Base-by-base conservation (phyloP, 768 basidiomycete genomes). In the Daedaleopsis nitida region DNA sequence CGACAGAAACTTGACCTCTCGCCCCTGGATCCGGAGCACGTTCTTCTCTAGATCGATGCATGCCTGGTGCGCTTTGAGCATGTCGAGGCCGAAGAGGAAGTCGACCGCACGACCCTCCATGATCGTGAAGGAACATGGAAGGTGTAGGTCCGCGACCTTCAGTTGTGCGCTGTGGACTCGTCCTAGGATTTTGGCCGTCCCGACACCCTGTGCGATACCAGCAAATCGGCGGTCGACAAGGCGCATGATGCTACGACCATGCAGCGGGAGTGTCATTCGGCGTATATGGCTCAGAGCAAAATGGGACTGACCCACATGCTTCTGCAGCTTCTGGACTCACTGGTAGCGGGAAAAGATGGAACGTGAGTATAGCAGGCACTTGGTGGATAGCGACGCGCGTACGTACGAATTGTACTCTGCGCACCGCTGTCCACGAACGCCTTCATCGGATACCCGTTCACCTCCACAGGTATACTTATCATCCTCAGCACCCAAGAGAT, bases 341-440 rank as follows among this genome's bases (percentile, higher is more conserved):
- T 96, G 58, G 8, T 7, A 3, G 37, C 56, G 19, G 23, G 60
- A 38, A n/a, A 51, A 47, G 6, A 32, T 34, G 58, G 11, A 13
- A 32, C 17, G 56, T 51, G 53, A 64, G 51, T 34, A 5, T 9
- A 10, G 7, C 27, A 7, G 7, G 27, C 3, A 23, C 10, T 47
- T 9, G 1, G 38, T 24, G 38, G 34, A 8, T 44, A 42, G 17
- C 27, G 27, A 52, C 37, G 12, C 9, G 34, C 34, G 23, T 13
- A 77, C 89, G 68, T 68, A 96, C 96, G 98, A 77, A 98, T 98
- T 1, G 96, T 99, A 64, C 86, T 86, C 69, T 99, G 97, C 12
- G 97, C 97, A 44, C 96, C 97, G 65, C 94, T 97, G 72, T 99
- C 97, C 45, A 99, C 97, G 67, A 99, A 99, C 0, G 97, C 97